phyloP scores from a whole-genome alignment of 176 grass and related monocot genomes.

The Bonia amplexicaulis region DNA sequence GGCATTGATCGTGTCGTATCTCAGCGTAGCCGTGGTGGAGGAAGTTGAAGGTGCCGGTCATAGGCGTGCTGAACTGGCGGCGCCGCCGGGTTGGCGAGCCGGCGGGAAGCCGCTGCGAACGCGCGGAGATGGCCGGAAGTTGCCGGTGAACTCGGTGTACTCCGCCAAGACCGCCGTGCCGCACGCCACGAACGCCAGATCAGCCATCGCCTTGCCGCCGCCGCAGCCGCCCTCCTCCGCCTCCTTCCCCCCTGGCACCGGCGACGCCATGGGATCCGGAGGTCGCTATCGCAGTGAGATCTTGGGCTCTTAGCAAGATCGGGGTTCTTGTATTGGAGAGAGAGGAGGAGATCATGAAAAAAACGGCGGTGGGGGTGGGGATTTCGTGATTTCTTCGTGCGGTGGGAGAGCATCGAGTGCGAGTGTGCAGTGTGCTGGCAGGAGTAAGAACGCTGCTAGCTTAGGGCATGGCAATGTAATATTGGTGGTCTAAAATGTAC shows the following conservation, averaged over 20 bases:
- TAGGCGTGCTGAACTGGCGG: too few relatives aligned
- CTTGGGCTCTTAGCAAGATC: slow-evolving; percentile 11
- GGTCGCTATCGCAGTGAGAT: not conserved
- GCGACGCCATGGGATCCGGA: slow-evolving; percentile 33
- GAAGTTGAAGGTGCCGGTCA: slow-evolving; percentile 85
- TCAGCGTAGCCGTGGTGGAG: slow-evolving; percentile 79
- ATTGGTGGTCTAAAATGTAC: too few relatives aligned
- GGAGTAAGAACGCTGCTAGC: not conserved
- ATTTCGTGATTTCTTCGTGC: slow-evolving; percentile 27
- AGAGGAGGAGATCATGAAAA: slow-evolving; percentile 18
- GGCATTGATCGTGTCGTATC: not conserved
- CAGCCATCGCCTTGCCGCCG: slow-evolving; percentile 55
- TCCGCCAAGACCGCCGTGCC: slow-evolving; percentile 84
- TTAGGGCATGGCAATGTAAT: too few relatives aligned
- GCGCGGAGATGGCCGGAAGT: slow-evolving; percentile 82
- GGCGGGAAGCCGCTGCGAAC: slow-evolving; percentile 81
- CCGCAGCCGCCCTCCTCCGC: slow-evolving; percentile 24
- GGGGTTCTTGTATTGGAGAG: not conserved
- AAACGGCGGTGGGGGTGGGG: not conserved
- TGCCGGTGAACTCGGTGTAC: slow-evolving; percentile 95
- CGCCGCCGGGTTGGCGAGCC: too few relatives aligned
- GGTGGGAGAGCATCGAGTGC: slow-evolving; percentile 14
- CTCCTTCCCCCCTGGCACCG: not conserved
- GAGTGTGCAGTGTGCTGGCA: not conserved
- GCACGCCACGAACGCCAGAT: slow-evolving; percentile 94